Base-by-base conservation (phyloP, 345 rosid species). In the Atalantia buxifolia region DNA sequence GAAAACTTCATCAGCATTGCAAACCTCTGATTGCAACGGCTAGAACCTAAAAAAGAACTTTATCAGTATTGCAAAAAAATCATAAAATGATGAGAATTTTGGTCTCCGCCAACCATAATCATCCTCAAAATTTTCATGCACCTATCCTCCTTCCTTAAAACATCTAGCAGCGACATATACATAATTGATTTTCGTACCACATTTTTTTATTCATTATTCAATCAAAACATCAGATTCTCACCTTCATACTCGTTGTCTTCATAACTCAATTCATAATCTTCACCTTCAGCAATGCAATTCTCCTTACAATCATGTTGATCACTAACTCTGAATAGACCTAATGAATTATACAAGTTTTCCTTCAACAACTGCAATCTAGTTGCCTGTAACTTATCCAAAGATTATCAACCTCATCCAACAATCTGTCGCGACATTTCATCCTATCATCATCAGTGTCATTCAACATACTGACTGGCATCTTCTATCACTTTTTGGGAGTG, bases 331-430 rank as follows among this genome's bases (percentile, higher is more conserved):
- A 38, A 48, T 8, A 6, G 57, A 60, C 36, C 53, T 5, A 25
- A 14, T 27, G 59, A 40, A 35, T 14, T 30, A 4, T 10, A 60
- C 9, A 10, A 55, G 2, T 45, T 63, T 69, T 24, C 25, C 56
- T 74, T 35, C 19, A 59, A 56, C 0, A 64, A 21, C 74, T 8
- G 35, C 60, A 56, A 27, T 38, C 18, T 48, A 38, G 40, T 61
- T 27, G 71, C 73, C 45, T 65, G 31, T 14, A 80, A 69, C 57
- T 38, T 71, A 7, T 69, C 70, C 10, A 68, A 64, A 68, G 48
- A 50, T 16, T 60, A 74, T 35, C 60, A 76, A 63, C 16, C 59
- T 36, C 69, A 42, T 59, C 36, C 24, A 56, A 24, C 76, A 28
- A 31, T 7, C 48, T 31, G 10, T 30, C 12, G 0, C 19, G 10